Conservation (phyloP, 2,329 filamentous ascomycete species). For the Botryotinia globosa region DNA sequence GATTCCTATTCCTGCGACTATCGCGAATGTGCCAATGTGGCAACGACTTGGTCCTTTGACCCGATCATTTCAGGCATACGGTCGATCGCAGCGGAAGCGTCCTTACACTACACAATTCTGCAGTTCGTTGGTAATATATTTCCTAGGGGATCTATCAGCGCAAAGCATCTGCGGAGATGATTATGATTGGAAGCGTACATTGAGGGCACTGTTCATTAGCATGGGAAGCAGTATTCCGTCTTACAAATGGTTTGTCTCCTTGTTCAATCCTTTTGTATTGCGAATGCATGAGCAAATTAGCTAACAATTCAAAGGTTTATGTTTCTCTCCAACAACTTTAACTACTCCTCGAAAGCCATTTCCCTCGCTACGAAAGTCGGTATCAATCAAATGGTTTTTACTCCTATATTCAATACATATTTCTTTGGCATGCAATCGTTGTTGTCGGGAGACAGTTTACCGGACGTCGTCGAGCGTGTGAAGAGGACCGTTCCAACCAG, state of each 20-base stretch:
- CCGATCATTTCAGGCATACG: conserved; percentile 57
- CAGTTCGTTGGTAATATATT: conserved; percentile 74
- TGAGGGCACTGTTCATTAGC: conserved; percentile 72
- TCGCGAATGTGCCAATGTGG: conserved; percentile 47
- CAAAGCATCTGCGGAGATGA: conserved; percentile 62
- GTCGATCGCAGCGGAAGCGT: conserved; percentile 64
- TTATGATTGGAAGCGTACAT: conserved; percentile 68
- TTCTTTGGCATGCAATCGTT: conserved; percentile 81
- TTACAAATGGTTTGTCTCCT: conserved; percentile 70
- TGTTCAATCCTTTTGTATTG: neutral
- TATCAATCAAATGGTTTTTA: conserved; percentile 78
- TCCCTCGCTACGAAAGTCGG: conserved; percentile 74
- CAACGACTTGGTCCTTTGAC: conserved; percentile 57
- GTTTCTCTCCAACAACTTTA: conserved; percentile 78
- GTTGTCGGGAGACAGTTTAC: conserved; percentile 63
- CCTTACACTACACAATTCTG: conserved; percentile 79
- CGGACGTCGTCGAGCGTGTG: conserved; percentile 67
- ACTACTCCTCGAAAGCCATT: conserved; percentile 69
- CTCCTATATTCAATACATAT: conserved; percentile 77
- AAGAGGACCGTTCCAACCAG: conserved; percentile 72
- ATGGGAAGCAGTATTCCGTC: conserved; percentile 70
- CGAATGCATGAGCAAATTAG: neutral
- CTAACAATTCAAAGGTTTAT: conserved; percentile 55
- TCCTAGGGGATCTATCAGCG: conserved; percentile 73
- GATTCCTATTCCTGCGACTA: conserved; percentile 46